phyloP scores from a whole-genome alignment of 768 basidiomycete genomes.

The Amyloporia xantha region DNA sequence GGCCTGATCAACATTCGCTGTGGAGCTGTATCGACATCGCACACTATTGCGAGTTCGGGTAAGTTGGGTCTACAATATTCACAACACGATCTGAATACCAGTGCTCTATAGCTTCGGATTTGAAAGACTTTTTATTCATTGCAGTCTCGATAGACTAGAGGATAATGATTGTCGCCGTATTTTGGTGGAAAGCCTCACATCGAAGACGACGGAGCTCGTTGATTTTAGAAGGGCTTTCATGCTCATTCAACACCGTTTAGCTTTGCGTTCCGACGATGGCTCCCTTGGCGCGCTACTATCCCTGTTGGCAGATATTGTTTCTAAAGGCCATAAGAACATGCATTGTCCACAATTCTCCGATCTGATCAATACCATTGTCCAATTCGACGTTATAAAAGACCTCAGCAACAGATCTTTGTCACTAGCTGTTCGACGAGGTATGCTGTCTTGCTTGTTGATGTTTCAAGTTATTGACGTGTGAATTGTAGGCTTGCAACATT shows the following conservation, averaged over 20 bases:
- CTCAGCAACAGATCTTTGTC: background rate
- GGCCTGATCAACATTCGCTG: conserved; percentile 35
- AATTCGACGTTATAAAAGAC: background rate
- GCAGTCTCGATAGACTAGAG: conserved; percentile 18
- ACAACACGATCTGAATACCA: conserved; percentile 10
- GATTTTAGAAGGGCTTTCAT: conserved; percentile 31
- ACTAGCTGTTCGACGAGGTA: background rate
- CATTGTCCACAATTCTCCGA: background rate
- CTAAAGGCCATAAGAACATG: background rate
- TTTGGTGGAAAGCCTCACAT: conserved; percentile 31
- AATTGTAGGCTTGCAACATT: background rate
- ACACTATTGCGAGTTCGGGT: conserved; percentile 16
- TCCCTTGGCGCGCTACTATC: background rate
- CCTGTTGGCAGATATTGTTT: background rate
- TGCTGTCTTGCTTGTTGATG: background rate
- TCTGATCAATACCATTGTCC: background rate
- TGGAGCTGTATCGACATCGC: conserved; percentile 33
- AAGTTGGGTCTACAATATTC: too few relatives aligned
- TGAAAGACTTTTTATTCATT: background rate
- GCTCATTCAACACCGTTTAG: conserved; percentile 29
- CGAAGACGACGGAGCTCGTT: conserved; percentile 16
- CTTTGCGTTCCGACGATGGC: background rate
- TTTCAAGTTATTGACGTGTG: background rate
- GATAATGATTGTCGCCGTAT: conserved; percentile 21
- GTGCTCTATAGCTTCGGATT: background rate